Evolutionary conservation across 2,329 filamentous ascomycete genomes (phyloP).

Genomic region (Diaporthe destruens): DNA sequence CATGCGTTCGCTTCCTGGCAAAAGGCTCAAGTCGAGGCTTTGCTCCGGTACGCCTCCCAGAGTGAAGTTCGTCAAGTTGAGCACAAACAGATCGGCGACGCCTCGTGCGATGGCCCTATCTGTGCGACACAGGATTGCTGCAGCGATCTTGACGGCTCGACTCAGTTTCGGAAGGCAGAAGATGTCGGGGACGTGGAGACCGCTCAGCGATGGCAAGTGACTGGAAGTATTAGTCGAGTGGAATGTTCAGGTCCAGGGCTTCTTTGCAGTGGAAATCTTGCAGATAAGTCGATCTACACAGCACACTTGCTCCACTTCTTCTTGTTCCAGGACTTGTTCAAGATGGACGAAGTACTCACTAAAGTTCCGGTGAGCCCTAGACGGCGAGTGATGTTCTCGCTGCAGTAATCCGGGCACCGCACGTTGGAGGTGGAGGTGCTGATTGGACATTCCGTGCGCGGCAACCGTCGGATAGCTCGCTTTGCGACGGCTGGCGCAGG

Average conservation of each 20-base stretch:
- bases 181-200: conserved; percentile 1
- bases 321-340: conserved; percentile 21
- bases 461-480: conserved; percentile 39
- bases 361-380: conserved; percentile 17
- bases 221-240: conserved; percentile 20
- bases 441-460: conserved; percentile 32
- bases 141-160: conserved; percentile 7
- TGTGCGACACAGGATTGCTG: conserved; percentile 1
- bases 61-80: not conserved
- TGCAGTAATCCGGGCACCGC: conserved; percentile 9
- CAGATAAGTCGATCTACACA: conserved; percentile 19
- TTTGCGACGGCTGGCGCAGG: conserved; percentile 37
- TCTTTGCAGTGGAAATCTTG: not conserved
- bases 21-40: not conserved
- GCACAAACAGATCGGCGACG: conserved; percentile 6
- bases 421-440: not conserved
- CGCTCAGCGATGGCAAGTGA: conserved; percentile 6
- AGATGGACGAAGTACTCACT: not conserved
- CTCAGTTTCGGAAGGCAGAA: not conserved
- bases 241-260: not conserved
- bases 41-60: not conserved
- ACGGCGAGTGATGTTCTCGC: not conserved
- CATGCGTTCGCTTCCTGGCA: not conserved
- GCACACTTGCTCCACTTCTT: not conserved
- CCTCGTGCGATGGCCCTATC: conserved; percentile 18